Base-by-base conservation (phyloP, 768 basidiomycete genomes). In the Lepiota brunneoincarnata region DNA sequence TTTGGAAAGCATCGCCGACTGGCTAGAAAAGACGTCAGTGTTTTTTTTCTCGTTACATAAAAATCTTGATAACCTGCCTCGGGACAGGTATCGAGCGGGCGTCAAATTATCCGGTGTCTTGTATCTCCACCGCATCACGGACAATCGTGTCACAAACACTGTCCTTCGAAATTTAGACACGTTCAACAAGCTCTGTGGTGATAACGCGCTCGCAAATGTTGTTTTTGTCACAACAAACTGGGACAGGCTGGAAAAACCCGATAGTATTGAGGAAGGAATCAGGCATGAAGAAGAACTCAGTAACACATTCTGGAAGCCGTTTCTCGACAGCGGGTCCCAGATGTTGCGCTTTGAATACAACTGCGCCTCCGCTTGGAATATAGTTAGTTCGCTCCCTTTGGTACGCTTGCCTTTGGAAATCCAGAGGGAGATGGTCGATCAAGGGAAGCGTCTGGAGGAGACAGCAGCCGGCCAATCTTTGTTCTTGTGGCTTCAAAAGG, bases 21-120 rank as follows among this genome's bases (percentile, higher is more conserved):
- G 68, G 68, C 56, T 70, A 4, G 44, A 58, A 15, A 49, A 51
- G 28, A 66, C 63, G 68, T 69, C 14, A 44, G 59, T 49, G 26
- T 2, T 35, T 36, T 41, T 52, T 11, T 36, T 24, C 2, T 51
- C 21, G 10, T 9, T 51, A 17, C n/a, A n/a, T n/a, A n/a, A n/a
- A n/a, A n/a, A 40, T 17, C 18, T 11, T 24, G n/a, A 28, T 11
- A 12, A 17, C 42, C 15, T 6, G 15, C 40, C 17, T 11, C 23
- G 20, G 18, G 31, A 57, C 39, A 59, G 57, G 18, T 59, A 53
- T 42, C 26, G 42, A 40, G 26, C 26, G 10, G 38, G 52, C 10
- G 53, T 58, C 20, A 45, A 44, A 15, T 47, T 61, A 9, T 55
- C 59, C 14, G 59, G 59, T 1, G 49, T 64, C 31, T 44, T 64